Conservation (phyloP, 179 eudicot species). For the Amaranthus tricolor region DNA sequence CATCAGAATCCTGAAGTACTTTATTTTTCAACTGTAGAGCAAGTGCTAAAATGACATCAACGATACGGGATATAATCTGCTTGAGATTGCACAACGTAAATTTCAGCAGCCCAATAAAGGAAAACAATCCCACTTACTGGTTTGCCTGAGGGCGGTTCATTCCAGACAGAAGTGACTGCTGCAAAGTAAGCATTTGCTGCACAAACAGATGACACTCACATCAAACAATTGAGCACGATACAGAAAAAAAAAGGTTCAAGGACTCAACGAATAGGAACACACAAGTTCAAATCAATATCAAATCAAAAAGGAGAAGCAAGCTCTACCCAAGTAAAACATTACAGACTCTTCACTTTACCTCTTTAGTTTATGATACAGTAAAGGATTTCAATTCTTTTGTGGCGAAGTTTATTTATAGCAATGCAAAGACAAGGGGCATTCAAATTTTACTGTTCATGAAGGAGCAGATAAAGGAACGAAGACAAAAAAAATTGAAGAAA, state of each 20-base stretch:
- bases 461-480: too few relatives aligned
- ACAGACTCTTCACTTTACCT: too few relatives aligned
- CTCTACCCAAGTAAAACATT: not conserved
- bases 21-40: not conserved
- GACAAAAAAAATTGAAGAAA: too few relatives aligned
- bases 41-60: not conserved
- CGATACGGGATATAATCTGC: not conserved
- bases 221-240: not conserved
- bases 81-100: not conserved
- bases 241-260: not conserved
- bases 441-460: too few relatives aligned
- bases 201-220: conserved; percentile 15
- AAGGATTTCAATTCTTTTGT: too few relatives aligned
- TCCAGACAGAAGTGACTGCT: conserved; percentile 61
- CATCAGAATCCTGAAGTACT: not conserved
- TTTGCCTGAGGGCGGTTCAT: conserved; percentile 64
- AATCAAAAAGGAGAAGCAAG: not conserved
- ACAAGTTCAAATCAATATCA: not conserved
- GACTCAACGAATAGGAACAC: not conserved
- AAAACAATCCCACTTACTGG: conserved; percentile 48
- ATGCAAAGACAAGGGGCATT: too few relatives aligned
- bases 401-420: too few relatives aligned
- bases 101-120: conserved; percentile 1
- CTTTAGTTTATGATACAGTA: too few relatives aligned
- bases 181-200: conserved; percentile 82